These are phyloP conservation scores for Ramalina peruviana DNA, from an alignment of 495 filamentous ascomycete genomes.

Conservation along the genomic window DNA sequence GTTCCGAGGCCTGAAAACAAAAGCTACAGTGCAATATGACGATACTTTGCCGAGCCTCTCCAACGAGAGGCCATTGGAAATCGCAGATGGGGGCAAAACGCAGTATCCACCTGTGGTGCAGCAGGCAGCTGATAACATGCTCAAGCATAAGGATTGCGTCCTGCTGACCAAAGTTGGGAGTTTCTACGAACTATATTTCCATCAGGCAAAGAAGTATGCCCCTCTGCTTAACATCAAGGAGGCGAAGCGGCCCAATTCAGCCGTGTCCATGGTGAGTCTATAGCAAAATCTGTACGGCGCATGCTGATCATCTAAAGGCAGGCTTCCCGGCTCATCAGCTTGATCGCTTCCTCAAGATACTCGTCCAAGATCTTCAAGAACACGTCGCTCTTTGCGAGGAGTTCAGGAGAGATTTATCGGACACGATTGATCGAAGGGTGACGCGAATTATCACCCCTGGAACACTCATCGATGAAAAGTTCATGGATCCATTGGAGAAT, in stretches of 20 bases:
- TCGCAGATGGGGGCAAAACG: conserved; percentile 31
- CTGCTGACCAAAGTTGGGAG: conserved; percentile 80
- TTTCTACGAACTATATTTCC: conserved; percentile 79
- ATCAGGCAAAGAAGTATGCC: conserved; percentile 78
- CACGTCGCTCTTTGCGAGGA: conserved; percentile 94
- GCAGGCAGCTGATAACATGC: conserved; percentile 82
- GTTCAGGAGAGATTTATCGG: conserved; percentile 53
- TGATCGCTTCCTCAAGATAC: conserved; percentile 77
- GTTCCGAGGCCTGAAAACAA: conserved; percentile 34
- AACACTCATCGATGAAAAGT: conserved; percentile 93
- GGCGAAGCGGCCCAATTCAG: conserved; percentile 56
- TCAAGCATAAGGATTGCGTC: conserved; percentile 76
- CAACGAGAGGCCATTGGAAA: conserved; percentile 20
- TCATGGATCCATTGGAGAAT: conserved; percentile 82
- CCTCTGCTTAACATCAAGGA: conserved; percentile 82
- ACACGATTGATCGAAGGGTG: conserved; percentile 62
- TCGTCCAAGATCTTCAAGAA: conserved; percentile 80
- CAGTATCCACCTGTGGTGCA: conserved; percentile 77
- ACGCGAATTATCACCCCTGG: conserved; percentile 83
- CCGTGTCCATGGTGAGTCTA: conserved; percentile 59
- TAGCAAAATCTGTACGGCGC: background rate
- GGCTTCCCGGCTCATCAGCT: conserved; percentile 90
- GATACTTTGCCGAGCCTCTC: conserved; percentile 32
- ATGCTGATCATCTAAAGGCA: conserved; percentile 33
- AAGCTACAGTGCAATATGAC: conserved; percentile 40